Percentiles rank a stretch among this genome's conserved stretches.
Conservation (phyloP, 805 yeast species). For the Saturnispora sanitii region DNA sequence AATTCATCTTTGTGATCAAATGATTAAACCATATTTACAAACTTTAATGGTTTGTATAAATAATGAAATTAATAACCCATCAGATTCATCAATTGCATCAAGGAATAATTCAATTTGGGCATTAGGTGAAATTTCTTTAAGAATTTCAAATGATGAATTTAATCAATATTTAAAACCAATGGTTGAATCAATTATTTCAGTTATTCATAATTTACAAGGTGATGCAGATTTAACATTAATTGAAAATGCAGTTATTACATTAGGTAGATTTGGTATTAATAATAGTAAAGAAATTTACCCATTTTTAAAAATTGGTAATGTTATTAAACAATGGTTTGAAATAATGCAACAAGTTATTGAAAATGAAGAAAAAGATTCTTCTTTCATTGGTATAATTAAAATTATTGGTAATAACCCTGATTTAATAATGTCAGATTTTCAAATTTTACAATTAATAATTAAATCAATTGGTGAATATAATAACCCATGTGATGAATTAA, state of each 20-base stretch:
- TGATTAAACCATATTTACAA: conserved; percentile 39
- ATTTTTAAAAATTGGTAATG: conserved; percentile 25
- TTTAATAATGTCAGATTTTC: conserved; percentile 35
- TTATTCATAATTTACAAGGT: conserved; percentile 41
- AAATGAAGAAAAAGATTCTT: conserved; percentile 80
- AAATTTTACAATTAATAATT: conserved; percentile 43
- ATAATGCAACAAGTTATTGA: conserved; percentile 60
- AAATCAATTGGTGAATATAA: conserved; percentile 49
- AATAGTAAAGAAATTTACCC: conserved; percentile 36
- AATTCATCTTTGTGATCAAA: conserved; percentile 39
- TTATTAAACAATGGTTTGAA: conserved; percentile 61
- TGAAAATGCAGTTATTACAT: conserved; percentile 83
- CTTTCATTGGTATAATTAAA: conserved; percentile 76
- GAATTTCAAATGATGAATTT: conserved; percentile 37
- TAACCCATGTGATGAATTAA: conserved; percentile 39
- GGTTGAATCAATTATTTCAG: conserved; percentile 46
- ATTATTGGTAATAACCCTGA: conserved; percentile 62
- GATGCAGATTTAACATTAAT: conserved; percentile 49
- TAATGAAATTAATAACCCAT: conserved; percentile 50
- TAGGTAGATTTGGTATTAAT: conserved; percentile 73
- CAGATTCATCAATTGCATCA: conserved; percentile 43
- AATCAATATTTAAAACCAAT: conserved; percentile 46
- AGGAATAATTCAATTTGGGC: conserved; percentile 93
- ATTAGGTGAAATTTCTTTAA: conserved; percentile 73
- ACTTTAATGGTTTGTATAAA: conserved; percentile 57